Percentiles rank a stretch among this genome's conserved stretches.
phyloP scores from a whole-genome alignment of 352 stramenopile genomes.

The Achlya hypogyna region DNA sequence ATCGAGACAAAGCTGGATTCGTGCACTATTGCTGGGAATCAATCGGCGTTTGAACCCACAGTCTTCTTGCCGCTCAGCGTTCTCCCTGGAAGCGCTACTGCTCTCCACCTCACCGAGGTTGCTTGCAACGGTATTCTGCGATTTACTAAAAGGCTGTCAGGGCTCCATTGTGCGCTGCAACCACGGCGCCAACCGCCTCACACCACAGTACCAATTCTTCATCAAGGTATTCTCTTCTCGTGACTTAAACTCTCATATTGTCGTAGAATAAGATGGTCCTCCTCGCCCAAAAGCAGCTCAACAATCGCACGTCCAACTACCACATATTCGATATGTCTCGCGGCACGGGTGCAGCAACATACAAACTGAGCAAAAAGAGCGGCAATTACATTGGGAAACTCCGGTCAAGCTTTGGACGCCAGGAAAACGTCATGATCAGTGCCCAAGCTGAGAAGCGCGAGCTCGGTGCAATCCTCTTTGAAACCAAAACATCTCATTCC shows the following conservation, averaged over 20 bases:
- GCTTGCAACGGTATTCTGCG: not conserved
- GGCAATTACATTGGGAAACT: conserved; percentile 87
- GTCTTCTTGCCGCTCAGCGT: conserved; percentile 1
- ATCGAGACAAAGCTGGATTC: not conserved
- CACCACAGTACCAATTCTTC: conserved; percentile 54
- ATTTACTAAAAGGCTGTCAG: not conserved
- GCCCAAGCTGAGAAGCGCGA: conserved; percentile 63
- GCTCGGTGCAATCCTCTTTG: conserved; percentile 59
- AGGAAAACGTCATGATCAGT: conserved; percentile 63
- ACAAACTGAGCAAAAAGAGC: conserved; percentile 75
- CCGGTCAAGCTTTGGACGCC: conserved; percentile 60
- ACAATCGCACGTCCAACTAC: conserved; percentile 76
- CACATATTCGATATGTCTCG: conserved; percentile 82
- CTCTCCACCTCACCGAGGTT: not conserved
- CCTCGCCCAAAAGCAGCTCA: conserved; percentile 57
- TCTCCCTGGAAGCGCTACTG: not conserved
- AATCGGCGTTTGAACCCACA: not conserved
- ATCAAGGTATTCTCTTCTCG: conserved; percentile 27
- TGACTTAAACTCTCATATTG: not conserved
- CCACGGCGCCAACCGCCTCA: conserved; percentile 42
- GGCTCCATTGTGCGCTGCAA: conserved; percentile 20
- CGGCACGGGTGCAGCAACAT: conserved; percentile 28
- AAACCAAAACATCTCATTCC: conserved; percentile 33
- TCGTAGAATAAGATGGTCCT: conserved; percentile 35
- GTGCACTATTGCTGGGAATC: not conserved